Base-by-base conservation (phyloP, 2,329 filamentous ascomycete genomes). In the Scedosporium minutisporum region DNA sequence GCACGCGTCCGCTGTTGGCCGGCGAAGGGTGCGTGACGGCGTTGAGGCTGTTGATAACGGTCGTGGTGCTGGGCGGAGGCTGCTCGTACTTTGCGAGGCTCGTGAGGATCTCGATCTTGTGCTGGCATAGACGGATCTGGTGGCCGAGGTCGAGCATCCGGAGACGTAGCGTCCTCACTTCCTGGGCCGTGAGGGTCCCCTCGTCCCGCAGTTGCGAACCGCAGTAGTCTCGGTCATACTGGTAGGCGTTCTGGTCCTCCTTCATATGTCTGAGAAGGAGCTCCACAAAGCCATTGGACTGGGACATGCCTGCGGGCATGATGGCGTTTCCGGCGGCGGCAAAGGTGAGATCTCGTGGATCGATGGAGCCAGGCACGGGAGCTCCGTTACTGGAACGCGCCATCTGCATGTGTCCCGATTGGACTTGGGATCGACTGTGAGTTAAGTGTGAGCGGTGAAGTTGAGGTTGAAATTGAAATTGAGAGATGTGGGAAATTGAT, bases 181-280 rank as follows among this genome's bases (percentile, higher is more conserved):
- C 78, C 62, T 76, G 72, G 0, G 77, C 73, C 1, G 74, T 76
- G 57, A 79, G 68, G 58, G 73, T 69, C 4, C 66, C 64, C 5
- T 67, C 67, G 1, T 64, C 63, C 48, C 63, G 63, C 9, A 80
- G 70, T 64, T 75, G 72, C 18, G 72, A 67, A 7, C 67, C 66
- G 65, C 75, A 78, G 67, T 75, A 79, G n/a, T 75, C 72, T 4
- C 77, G 64, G 63, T 80, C 78, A 61, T 77, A 73, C 1, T 70
- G 68, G 63, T 79, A 79, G 0, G 77, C 77, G 1, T 67, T 68
- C 57, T 79, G 73, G 61, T 80, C 77, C 62, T 80, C 76, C 12
- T 69, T 66, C 59, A 78, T 69, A 67, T 80, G 78, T 25, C 63
- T 63, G 2, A 65, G 60, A 3, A 66, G 57, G 12, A 66, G 57